Conservation (phyloP, 2,329 filamentous ascomycete genomes). For the Nothophoma quercina region DNA sequence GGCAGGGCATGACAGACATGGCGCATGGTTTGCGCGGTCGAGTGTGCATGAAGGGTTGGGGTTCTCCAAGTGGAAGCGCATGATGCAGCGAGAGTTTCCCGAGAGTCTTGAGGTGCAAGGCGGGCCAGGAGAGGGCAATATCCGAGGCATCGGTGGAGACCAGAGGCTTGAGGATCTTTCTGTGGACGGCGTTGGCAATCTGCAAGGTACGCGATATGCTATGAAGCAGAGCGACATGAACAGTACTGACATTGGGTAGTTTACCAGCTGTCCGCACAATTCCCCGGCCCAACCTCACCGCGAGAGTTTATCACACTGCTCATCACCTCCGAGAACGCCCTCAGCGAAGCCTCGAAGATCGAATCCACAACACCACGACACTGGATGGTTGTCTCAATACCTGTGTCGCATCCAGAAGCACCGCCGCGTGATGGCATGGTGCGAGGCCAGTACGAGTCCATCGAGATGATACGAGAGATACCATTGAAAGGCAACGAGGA, state of each 20-base stretch:
- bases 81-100: conserved; percentile 79
- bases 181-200: conserved; percentile 66
- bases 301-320: conserved; percentile 87
- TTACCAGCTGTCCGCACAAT: conserved; percentile 86
- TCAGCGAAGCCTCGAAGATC: conserved; percentile 56
- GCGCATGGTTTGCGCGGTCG: conserved; percentile 86
- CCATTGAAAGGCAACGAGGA: conserved; percentile 59
- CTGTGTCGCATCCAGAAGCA: conserved; percentile 78
- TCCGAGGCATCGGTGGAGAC: conserved; percentile 87
- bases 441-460: conserved; percentile 86
- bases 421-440: conserved; percentile 76
- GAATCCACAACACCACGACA: conserved; percentile 64
- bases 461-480: conserved; percentile 89
- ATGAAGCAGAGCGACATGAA: neutral
- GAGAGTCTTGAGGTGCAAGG: conserved; percentile 77
- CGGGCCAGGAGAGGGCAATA: conserved; percentile 74
- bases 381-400: conserved; percentile 88
- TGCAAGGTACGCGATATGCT: conserved; percentile 62
- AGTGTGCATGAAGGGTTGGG: conserved; percentile 81
- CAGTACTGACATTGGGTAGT: conserved; percentile 58
- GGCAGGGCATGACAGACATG: conserved; percentile 78
- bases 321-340: conserved; percentile 67
- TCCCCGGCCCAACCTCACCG: conserved; percentile 86
- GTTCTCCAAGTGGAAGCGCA: conserved; percentile 79
- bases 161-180: conserved; percentile 70